Conservation (phyloP, 2,329 filamentous ascomycete species). For the Aureobasidium musti region DNA sequence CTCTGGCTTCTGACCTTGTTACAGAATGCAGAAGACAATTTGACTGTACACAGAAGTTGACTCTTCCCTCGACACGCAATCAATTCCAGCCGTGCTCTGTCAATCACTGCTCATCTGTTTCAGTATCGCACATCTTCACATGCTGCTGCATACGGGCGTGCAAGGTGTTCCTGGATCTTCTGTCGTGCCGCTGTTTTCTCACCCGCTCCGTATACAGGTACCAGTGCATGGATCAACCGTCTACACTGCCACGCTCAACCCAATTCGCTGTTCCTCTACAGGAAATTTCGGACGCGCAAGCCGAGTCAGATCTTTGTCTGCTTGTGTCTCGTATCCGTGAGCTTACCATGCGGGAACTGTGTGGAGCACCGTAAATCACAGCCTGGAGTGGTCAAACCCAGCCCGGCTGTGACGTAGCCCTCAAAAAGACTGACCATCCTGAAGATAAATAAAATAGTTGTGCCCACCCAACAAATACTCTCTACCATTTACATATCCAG, state of each 20-base stretch:
- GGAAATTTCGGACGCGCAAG: constrained; percentile 15
- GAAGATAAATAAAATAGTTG: constrained; percentile 16
- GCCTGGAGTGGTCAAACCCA: background rate
- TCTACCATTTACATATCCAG: background rate
- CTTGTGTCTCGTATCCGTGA: constrained; percentile 25
- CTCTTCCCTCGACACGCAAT: constrained; percentile 1
- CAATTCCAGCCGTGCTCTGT: background rate
- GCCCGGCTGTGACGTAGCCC: constrained; percentile 17
- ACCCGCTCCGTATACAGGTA: constrained; percentile 2
- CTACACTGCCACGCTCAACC: constrained; percentile 18
- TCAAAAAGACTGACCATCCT: background rate
- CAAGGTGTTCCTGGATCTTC: background rate
- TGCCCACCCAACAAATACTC: background rate
- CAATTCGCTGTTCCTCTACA: background rate
- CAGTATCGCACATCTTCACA: constrained; percentile 9
- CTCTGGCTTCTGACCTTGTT: background rate
- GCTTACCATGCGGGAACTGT: constrained; percentile 4
- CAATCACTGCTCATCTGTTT: constrained; percentile 16
- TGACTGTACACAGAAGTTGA: background rate
- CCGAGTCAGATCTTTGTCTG: constrained; percentile 23
- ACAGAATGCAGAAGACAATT: background rate
- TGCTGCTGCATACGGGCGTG: background rate
- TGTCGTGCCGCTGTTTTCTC: background rate
- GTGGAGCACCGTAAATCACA: constrained; percentile 24
- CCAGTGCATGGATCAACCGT: constrained; percentile 5